These are phyloP conservation scores for Xylariales sp. DNA, from an alignment of 2,329 filamentous ascomycete genomes.

Conservation along the genomic window DNA sequence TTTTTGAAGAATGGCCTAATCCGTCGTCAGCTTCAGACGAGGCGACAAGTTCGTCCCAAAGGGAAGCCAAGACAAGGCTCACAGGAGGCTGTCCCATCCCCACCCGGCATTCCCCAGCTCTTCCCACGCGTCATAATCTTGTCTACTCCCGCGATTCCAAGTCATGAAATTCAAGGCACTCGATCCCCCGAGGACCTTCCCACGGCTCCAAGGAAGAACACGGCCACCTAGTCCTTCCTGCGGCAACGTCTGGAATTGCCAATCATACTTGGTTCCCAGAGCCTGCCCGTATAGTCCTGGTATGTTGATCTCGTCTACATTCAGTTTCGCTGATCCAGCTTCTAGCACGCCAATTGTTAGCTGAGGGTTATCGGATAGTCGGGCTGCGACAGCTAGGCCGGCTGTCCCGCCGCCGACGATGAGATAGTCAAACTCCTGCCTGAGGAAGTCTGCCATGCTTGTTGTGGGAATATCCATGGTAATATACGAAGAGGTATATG, in stretches of 20 bases:
- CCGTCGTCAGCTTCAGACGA: too few species aligned
- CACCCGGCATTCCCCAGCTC: slow-evolving; percentile 54
- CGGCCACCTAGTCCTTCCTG: slow-evolving; percentile 35
- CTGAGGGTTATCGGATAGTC: slow-evolving; percentile 9
- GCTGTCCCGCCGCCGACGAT: slow-evolving; percentile 6
- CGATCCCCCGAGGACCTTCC: slow-evolving; percentile 57
- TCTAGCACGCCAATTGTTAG: slow-evolving; percentile 40
- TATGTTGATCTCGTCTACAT: slow-evolving; percentile 24
- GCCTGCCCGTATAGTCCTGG: slow-evolving; percentile 32
- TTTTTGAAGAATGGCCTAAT: slow-evolving; percentile 45
- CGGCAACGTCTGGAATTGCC: slow-evolving; percentile 35
- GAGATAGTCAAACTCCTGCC: slow-evolving; percentile 4
- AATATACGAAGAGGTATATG: too few species aligned
- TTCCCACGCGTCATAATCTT: slow-evolving; percentile 54
- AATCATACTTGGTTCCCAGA: slow-evolving; percentile 34
- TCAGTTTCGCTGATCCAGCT: slow-evolving; percentile 30
- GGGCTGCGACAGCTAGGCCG: slow-evolving; percentile 6
- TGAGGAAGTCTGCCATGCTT: background rate
- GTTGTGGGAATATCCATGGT: too few species aligned
- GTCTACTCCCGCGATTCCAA: slow-evolving; percentile 39
- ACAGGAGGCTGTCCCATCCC: slow-evolving; percentile 46
- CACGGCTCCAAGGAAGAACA: slow-evolving; percentile 35
- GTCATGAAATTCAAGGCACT: slow-evolving; percentile 57
- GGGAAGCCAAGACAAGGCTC: slow-evolving; percentile 7
- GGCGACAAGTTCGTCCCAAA: background rate